Conservation (phyloP, 768 basidiomycete species). For the Chalciporus piperatus region DNA sequence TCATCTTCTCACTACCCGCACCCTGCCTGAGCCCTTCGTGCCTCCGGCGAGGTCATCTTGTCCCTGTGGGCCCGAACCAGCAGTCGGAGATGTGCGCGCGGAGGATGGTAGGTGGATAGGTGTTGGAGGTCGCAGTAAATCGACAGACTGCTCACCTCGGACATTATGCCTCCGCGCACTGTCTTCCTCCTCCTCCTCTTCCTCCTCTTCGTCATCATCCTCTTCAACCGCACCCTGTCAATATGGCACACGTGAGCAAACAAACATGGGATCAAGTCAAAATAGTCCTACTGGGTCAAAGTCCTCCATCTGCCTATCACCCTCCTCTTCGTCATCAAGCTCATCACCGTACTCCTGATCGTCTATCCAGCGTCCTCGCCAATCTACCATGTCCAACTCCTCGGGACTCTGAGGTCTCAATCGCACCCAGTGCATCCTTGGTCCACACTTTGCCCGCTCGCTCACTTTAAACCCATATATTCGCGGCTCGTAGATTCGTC, state of each 20-base stretch:
- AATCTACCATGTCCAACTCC: constrained; percentile 87
- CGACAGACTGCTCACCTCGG: constrained; percentile 37
- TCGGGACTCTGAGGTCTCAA: constrained; percentile 76
- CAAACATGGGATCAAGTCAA: background rate
- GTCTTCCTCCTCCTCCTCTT: constrained; percentile 34
- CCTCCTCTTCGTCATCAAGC: constrained; percentile 46
- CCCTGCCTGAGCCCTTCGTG: constrained; percentile 38
- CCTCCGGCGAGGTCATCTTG: constrained; percentile 33
- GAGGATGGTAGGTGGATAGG: constrained; percentile 41
- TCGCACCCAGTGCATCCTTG: constrained; percentile 96
- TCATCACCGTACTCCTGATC: constrained; percentile 74
- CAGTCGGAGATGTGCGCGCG: constrained; percentile 52
- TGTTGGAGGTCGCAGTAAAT: constrained; percentile 38
- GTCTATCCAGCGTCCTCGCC: constrained; percentile 85
- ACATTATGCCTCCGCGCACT: constrained; percentile 26
- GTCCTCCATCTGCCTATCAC: constrained; percentile 80
- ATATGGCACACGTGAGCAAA: constrained; percentile 12
- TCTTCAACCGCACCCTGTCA: constrained; percentile 53
- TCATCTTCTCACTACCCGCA: constrained; percentile 51
- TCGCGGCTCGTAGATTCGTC: constrained; percentile 83
- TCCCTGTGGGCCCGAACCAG: constrained; percentile 44
- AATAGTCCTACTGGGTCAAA: constrained; percentile 66
- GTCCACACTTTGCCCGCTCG: constrained; percentile 91
- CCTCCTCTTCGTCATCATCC: constrained; percentile 58
- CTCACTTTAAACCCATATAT: constrained; percentile 99